phyloP scores from a whole-genome alignment of 2,329 filamentous ascomycete species.

The Fusarium hainanense region DNA sequence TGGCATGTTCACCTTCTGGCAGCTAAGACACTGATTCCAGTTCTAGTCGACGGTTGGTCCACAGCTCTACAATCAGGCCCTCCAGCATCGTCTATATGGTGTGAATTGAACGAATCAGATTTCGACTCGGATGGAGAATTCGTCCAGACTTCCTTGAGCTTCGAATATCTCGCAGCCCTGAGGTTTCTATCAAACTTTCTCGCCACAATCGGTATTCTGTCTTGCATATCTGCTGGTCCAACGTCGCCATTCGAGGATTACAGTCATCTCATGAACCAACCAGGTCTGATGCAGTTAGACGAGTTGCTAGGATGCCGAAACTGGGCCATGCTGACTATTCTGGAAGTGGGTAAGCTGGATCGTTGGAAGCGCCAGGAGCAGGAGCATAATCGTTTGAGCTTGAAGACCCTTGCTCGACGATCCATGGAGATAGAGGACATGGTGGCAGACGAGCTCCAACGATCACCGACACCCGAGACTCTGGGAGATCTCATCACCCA shows the following conservation, averaged over 20 bases:
- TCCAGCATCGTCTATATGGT: not conserved
- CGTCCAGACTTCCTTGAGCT: not conserved
- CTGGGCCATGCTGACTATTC: not conserved
- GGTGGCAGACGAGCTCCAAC: not conserved
- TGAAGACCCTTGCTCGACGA: not conserved
- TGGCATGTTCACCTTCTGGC: not conserved
- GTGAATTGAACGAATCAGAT: not conserved
- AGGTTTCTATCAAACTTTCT: not conserved
- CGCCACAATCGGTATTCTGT: not conserved
- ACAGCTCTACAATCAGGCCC: not conserved
- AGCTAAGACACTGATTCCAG: not conserved
- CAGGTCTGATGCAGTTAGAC: not conserved
- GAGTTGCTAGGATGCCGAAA: not conserved
- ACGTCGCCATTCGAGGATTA: not conserved
- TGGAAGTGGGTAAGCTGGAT: not conserved
- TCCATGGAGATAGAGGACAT: not conserved
- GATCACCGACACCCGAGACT: not conserved
- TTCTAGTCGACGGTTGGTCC: not conserved
- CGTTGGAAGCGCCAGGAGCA: not conserved
- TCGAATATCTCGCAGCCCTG: not conserved
- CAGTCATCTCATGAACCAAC: not conserved
- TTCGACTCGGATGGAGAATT: not conserved
- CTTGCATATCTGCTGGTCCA: not conserved
- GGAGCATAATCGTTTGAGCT: not conserved
- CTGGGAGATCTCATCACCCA: not conserved